A percentile compares a stretch with the other conserved stretches of the same genome.
phyloP scores from a whole-genome alignment of 306 rosid genomes.

The Oxytropis ochrocephala region DNA sequence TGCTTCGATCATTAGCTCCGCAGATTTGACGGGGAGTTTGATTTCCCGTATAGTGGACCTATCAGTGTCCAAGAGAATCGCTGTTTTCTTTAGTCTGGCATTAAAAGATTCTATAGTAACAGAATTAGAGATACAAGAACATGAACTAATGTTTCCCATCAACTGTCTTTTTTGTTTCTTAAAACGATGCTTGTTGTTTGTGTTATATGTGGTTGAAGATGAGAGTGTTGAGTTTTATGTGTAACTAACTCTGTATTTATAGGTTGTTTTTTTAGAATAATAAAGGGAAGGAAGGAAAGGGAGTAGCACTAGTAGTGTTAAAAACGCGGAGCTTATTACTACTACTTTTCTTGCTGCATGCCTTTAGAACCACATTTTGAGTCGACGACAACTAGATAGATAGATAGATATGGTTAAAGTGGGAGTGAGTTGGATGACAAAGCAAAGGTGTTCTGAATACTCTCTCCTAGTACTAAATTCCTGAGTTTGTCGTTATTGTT shows the following conservation, averaged over 20 bases:
- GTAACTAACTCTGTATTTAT: not conserved
- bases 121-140: not conserved
- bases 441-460: no score
- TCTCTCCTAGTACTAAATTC: no score
- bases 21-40: slow-evolving; percentile 37
- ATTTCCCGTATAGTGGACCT: slow-evolving; percentile 32
- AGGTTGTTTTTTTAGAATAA: no score
- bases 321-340: slow-evolving; percentile 31
- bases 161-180: no score
- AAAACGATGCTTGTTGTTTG: not conserved
- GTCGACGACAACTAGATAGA: no score
- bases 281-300: not conserved
- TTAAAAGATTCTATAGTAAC: not conserved
- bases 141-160: slow-evolving; percentile 25
- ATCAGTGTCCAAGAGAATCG: slow-evolving; percentile 29
- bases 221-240: not conserved
- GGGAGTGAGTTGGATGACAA: no score
- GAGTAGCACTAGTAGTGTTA: not conserved
- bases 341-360: not conserved
- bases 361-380: not conserved
- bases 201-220: not conserved
- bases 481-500: no score
- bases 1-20: slow-evolving; percentile 60
- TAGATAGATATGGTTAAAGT: no score
- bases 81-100: not conserved